Base-by-base conservation (phyloP, 2,329 filamentous ascomycete species). In the Lecanosticta acicola region DNA sequence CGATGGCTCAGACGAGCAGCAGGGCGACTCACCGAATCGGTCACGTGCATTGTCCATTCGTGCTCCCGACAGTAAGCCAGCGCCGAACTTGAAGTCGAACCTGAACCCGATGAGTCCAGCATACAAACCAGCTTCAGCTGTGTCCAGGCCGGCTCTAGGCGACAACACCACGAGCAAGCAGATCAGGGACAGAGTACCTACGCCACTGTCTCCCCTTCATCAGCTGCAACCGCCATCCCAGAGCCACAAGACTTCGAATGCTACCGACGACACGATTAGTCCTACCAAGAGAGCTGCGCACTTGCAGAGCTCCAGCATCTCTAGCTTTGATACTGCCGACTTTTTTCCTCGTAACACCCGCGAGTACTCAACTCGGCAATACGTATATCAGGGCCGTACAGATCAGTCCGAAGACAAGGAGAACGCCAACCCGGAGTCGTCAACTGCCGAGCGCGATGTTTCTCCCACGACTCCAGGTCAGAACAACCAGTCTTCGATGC, bases 91-190 rank as follows among this genome's bases (percentile, higher is more conserved):
- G 20, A 65, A 63, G 42, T 66, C 63, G 20, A 53, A 38, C 16
- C 55, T 68, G 45, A 66, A 67, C 43, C 65, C 65, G 5, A 67
- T 64, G 61, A 68, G 65, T 40, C 65, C 65, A 20, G 61, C 57
- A 19, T 68, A 68, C 58, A 63, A 62, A 49, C 65, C 65, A 16
- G 54, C 18, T 16, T 37, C 32, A 4, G 13, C 4, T 4, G n/a
- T 16, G 32, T 14, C 14, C 35, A 32, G 19, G 8, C 11, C 41
- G 8, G 17, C 33, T 21, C 17, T 45, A 4, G 32, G 17, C 10
- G 21, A 34, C 11, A 33, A 36, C 13, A 29, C 24, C 16, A 34
- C 17, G 8, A 19, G n/a, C 32, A 42, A 49, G 19, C 16, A 39
- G 14, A 33, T 42, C 32, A 46, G 41, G 11, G 45, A 48, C 24